Base-by-base conservation (phyloP, 140 eudicot genomes). In the Oenanthe javanica region DNA sequence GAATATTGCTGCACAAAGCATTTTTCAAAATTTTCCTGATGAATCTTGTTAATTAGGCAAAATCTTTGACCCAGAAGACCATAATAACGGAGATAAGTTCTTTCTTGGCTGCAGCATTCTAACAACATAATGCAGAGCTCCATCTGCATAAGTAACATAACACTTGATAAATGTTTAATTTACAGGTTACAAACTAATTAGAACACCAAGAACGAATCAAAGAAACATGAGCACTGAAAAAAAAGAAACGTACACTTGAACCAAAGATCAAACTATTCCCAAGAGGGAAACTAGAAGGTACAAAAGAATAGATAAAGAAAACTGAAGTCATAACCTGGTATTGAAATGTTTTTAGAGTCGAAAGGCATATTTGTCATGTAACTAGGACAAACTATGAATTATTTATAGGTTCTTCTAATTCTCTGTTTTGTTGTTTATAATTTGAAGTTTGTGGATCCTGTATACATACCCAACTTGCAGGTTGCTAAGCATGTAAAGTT, bases 41-140 rank as follows among this genome's bases (percentile, higher is more conserved):
- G 77, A 18, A 92, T 86, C 76, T 89, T 90, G 85, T 95, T 90
- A 21, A 95, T 90, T 95, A 95, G 91, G 72, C 97, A 95, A 78
- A 95, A 92, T 19, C 99, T 82, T 81, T 95, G 99, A 25, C 99
- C 99, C 79, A 95, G 55, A 79, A 95, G 97, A 21, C 99, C 97
- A 82, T 90, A 94, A 78, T 94, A 94, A 1, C 99, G 94, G 36
- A 90, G 93, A 46, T 94, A 94, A 3, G 99, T 94, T 81, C 97
- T 90, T 80, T 94, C 99, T 61, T 94, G 99, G 84, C 95, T 89
- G 90, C 99, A 94, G 63, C 99, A 94, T 82, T 94, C 99, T 87
- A 94, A 63, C 75, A 94, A 64, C 99, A 94, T 94, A 42, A 92
- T 90, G 78, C 97, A 92, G 72, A 94, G 77, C 71, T 94, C 99